These are phyloP conservation scores for Irpex rosettiformis DNA, from an alignment of 1,284 basidiomycete species.

Conservation along the genomic window DNA sequence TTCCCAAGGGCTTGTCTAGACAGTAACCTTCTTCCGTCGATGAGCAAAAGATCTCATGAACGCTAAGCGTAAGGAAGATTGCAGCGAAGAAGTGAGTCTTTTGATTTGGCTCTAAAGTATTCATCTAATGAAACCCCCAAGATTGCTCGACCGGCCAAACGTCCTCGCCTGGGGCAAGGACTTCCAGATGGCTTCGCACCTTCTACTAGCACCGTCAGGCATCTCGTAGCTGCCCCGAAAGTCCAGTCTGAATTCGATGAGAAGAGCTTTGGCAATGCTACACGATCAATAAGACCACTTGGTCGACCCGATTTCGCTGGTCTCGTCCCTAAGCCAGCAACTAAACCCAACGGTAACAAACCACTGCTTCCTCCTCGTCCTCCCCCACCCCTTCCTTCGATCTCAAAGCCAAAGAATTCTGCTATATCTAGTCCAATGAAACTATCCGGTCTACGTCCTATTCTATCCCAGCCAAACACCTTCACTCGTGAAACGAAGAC, in stretches of 20 bases:
- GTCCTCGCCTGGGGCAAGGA: slow-evolving; percentile 1
- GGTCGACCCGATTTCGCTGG: neutral
- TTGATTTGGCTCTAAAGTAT: no score
- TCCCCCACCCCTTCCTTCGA: neutral
- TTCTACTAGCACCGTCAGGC: neutral
- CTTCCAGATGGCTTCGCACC: slow-evolving; percentile 7
- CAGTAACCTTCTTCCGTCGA: no score
- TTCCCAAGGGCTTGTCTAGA: no score
- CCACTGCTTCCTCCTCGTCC: neutral
- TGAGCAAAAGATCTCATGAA: no score
- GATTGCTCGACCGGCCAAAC: slow-evolving; percentile 3
- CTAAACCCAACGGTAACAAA: neutral
- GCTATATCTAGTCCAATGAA: no score
- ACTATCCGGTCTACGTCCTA: neutral
- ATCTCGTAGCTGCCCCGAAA: neutral
- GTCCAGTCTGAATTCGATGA: neutral
- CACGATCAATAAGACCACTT: neutral
- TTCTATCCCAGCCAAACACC: neutral
- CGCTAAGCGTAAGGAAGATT: no score
- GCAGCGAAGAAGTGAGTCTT: no score
- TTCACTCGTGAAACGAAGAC: no score
- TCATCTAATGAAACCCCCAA: no score
- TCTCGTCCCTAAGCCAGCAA: neutral
- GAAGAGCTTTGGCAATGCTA: neutral
- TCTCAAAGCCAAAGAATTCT: neutral